Percentiles rank a stretch among this genome's conserved stretches.
Evolutionary conservation across 2,329 filamentous ascomycete genomes (phyloP).

Genomic region (Pestalotiopsis sp.): DNA sequence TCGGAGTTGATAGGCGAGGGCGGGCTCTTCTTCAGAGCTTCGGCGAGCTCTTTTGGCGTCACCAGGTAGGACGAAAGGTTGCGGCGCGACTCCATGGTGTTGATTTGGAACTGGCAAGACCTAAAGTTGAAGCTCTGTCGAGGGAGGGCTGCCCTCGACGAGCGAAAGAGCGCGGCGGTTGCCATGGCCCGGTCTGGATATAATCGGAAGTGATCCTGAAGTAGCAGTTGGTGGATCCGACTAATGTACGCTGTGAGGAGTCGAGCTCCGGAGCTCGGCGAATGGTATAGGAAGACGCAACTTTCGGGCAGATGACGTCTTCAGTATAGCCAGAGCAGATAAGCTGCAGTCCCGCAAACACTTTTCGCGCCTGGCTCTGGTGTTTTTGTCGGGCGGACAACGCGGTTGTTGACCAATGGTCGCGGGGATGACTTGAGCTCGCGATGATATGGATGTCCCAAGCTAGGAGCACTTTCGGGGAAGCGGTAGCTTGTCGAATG

Average conservation of each 20-base stretch:
- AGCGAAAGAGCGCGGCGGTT: conserved; percentile 43
- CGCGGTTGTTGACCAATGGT: not conserved
- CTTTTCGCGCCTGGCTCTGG: not conserved
- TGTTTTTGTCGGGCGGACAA: not conserved
- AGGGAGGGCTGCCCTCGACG: conserved; percentile 40
- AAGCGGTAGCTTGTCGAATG: not conserved
- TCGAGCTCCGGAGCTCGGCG: conserved; percentile 12
- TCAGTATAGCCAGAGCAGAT: not conserved
- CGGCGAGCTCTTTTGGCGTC: conserved; percentile 78
- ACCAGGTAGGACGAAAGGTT: conserved; percentile 83
- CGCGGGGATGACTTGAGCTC: not conserved
- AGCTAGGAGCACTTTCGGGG: conserved; percentile 1
- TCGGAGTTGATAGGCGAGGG: conserved; percentile 78
- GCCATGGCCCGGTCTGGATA: conserved; percentile 39
- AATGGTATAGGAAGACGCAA: conserved; percentile 5
- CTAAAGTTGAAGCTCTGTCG: conserved; percentile 34
- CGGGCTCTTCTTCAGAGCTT: conserved; percentile 81
- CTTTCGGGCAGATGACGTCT: conserved; percentile 10
- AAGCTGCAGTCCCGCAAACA: not conserved
- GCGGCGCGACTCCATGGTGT: conserved; percentile 44
- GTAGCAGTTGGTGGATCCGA: conserved; percentile 9
- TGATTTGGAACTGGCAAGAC: conserved; percentile 28
- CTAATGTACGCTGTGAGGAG: conserved; percentile 14
- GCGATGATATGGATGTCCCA: not conserved
- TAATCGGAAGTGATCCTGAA: conserved; percentile 1